Evolutionary conservation across 352 stramenopile species (phyloP).

Genomic region (Phytophthora foliorum): DNA sequence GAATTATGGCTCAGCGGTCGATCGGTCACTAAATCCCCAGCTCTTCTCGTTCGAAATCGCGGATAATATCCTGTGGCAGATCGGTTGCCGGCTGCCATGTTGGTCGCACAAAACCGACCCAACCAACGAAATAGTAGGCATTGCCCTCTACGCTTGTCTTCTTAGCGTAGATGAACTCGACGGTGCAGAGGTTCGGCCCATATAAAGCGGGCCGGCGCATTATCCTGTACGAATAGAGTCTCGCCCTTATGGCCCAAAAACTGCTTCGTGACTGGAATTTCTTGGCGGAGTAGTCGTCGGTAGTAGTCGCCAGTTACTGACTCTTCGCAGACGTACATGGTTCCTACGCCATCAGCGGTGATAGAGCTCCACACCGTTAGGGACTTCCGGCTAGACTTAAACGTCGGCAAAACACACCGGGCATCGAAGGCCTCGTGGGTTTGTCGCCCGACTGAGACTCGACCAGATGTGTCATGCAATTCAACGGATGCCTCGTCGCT

Average conservation of each 20-base stretch:
- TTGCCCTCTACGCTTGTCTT: too few species aligned
- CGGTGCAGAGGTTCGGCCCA: too few species aligned
- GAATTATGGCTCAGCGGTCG: neutral
- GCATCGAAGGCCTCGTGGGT: neutral
- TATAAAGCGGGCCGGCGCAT: conserved; percentile 5
- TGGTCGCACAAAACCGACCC: neutral
- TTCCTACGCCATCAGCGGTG: conserved; percentile 5
- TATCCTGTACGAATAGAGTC: conserved; percentile 14
- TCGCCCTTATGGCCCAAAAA: neutral
- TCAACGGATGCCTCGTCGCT: neutral
- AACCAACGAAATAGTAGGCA: conserved; percentile 4
- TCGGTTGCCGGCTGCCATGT: too few species aligned
- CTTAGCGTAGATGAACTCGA: too few species aligned
- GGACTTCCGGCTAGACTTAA: conserved; percentile 5
- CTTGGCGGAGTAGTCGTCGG: neutral
- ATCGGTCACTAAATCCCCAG: neutral
- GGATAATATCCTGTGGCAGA: neutral
- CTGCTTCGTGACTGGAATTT: conserved; percentile 4
- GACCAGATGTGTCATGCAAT: neutral
- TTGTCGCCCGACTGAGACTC: conserved; percentile 3
- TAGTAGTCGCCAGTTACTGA: conserved; percentile 15
- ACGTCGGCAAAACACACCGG: conserved; percentile 9
- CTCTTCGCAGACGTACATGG: conserved; percentile 10
- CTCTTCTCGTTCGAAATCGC: neutral
- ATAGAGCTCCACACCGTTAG: conserved; percentile 2